These are phyloP conservation scores for Hymenoscyphus repandus DNA, from an alignment of 2,329 filamentous ascomycete species.

Conservation along the genomic window DNA sequence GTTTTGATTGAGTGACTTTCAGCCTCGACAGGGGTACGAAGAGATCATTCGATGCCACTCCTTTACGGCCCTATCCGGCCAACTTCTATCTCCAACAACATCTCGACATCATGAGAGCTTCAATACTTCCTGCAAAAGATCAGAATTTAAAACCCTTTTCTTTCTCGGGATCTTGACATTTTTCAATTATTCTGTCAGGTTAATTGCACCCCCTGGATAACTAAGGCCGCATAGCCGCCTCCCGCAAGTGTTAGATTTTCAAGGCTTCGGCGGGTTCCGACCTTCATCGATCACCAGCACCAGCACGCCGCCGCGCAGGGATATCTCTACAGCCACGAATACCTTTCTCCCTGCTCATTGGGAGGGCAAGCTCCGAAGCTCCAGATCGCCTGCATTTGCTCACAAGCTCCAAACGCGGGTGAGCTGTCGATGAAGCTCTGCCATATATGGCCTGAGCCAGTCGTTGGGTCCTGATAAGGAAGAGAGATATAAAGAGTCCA, in stretches of 20 bases:
- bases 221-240: not conserved
- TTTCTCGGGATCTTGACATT: not conserved
- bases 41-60: not conserved
- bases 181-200: not conserved
- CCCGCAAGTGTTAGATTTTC: not conserved
- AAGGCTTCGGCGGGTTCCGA: conserved; percentile 3
- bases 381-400: not conserved
- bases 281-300: not conserved
- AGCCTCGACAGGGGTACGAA: no score
- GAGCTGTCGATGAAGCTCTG: not conserved
- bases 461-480: not conserved
- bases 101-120: not conserved
- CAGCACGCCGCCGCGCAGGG: not conserved
- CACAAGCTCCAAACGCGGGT: not conserved
- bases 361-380: conserved; percentile 6
- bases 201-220: not conserved
- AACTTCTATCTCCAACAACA: not conserved
- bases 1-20: no score
- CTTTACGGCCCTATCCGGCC: not conserved
- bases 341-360: not conserved
- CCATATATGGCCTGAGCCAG: no score
- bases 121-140: not conserved
- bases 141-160: not conserved
- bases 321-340: not conserved
- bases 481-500: not conserved